Evolutionary conservation across 257 asterid species (phyloP).

Genomic region (Thymus quinquecostatus): DNA sequence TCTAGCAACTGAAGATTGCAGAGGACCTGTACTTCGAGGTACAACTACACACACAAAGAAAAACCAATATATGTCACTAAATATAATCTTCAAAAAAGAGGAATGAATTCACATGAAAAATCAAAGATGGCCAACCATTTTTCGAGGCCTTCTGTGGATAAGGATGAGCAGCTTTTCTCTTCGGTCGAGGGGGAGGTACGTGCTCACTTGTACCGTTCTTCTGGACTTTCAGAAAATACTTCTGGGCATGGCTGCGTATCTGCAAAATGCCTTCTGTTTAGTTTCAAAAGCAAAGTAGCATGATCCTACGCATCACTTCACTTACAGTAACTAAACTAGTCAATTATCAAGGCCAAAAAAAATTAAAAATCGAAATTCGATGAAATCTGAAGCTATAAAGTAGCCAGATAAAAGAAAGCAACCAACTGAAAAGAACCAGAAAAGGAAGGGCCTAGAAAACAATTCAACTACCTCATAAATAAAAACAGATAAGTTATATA

Average conservation of each 20-base stretch:
- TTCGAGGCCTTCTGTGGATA: constrained; percentile 89
- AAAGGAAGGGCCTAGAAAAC: neutral
- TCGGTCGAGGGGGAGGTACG: constrained; percentile 96
- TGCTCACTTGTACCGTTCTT: constrained; percentile 83
- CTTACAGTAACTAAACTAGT: neutral
- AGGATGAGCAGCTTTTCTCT: constrained; percentile 92
- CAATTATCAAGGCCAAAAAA: neutral
- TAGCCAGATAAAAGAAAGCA: neutral
- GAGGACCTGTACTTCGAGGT: constrained; percentile 47
- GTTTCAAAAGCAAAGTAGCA: constrained; percentile 23
- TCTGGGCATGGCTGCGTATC: constrained; percentile 98
- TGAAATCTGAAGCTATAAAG: neutral
- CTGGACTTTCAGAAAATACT: constrained; percentile 86
- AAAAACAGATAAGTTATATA: neutral
- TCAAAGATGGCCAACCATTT: constrained; percentile 44
- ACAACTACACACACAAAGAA: constrained; percentile 36
- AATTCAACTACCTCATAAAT: neutral
- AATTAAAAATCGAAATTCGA: neutral
- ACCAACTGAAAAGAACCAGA: neutral
- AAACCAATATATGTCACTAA: constrained; percentile 16
- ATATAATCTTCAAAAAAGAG: neutral
- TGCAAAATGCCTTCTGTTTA: constrained; percentile 43
- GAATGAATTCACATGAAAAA: constrained; percentile 1
- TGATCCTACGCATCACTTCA: constrained; percentile 1
- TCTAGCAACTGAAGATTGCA: constrained; percentile 51